phyloP scores from a whole-genome alignment of 2,329 filamentous ascomycete genomes.

The Pseudogymnoascus sp. region DNA sequence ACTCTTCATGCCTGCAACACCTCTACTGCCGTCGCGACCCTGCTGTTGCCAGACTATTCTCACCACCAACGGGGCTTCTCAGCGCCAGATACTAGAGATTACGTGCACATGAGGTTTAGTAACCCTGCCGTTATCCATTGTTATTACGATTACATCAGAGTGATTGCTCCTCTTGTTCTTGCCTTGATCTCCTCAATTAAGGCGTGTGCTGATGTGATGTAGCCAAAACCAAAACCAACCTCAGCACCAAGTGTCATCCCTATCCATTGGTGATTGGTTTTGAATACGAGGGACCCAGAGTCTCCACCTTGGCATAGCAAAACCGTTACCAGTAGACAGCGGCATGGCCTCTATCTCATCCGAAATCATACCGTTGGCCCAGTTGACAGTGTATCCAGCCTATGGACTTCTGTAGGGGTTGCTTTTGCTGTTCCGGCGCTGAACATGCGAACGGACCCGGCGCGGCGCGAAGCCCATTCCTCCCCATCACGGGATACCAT shows the following conservation, averaged over 20 bases:
- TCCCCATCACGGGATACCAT: not conserved
- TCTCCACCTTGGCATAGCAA: no score
- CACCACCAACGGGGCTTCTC: not conserved
- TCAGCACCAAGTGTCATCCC: not conserved
- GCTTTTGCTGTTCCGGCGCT: no score
- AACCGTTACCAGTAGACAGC: no score
- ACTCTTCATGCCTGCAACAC: not conserved
- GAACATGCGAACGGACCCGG: no score
- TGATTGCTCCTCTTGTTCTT: no score
- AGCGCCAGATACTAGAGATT: not conserved
- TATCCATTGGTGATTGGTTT: not conserved
- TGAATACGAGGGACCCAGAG: not conserved
- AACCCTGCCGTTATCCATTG: not conserved
- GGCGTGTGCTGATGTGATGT: no score
- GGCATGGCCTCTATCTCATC: no score
- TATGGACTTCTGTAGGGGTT: no score
- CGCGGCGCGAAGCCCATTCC: not conserved
- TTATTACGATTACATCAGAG: no score
- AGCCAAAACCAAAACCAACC: not conserved
- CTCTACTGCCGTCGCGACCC: not conserved
- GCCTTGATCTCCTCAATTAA: no score
- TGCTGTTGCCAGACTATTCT: not conserved
- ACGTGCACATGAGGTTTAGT: not conserved
- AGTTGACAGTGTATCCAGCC: no score
- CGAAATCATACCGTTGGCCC: no score